These are phyloP conservation scores for Peniophora sp. DNA, from an alignment of 1,284 basidiomycete species.

Conservation along the genomic window DNA sequence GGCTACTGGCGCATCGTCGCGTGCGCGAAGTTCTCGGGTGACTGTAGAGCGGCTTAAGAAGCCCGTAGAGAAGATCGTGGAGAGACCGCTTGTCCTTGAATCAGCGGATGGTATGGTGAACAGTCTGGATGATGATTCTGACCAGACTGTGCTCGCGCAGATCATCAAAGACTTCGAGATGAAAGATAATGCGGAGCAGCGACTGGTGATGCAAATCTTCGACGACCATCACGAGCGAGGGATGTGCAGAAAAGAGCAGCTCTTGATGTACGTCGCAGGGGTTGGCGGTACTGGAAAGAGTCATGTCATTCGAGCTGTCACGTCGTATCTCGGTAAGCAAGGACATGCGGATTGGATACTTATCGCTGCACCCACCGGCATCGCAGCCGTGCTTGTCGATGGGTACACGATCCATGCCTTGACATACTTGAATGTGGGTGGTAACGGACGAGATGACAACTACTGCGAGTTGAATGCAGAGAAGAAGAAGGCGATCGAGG, in stretches of 20 bases:
- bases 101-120: no score
- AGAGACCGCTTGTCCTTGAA: no score
- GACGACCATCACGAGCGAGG: not conserved
- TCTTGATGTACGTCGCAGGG: constrained; percentile 10
- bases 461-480: not conserved
- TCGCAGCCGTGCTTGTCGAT: constrained; percentile 4
- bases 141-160: no score
- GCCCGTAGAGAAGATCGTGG: no score
- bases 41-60: no score
- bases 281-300: constrained; percentile 13
- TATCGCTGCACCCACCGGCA: constrained; percentile 8
- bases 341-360: not conserved
- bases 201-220: not conserved
- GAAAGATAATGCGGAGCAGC: not conserved
- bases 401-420: constrained; percentile 11
- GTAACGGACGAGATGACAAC: not conserved
- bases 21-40: no score
- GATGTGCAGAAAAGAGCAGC: constrained; percentile 1
- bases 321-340: not conserved
- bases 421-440: not conserved
- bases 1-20: no score
- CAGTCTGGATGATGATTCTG: not conserved
- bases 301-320: constrained; percentile 10
- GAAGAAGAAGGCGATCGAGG: not conserved
- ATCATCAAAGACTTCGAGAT: not conserved